A percentile compares a stretch with the other conserved stretches of the same genome.
phyloP scores from a whole-genome alignment of 2,329 filamentous ascomycete genomes.

The Coleophoma crateriformis region DNA sequence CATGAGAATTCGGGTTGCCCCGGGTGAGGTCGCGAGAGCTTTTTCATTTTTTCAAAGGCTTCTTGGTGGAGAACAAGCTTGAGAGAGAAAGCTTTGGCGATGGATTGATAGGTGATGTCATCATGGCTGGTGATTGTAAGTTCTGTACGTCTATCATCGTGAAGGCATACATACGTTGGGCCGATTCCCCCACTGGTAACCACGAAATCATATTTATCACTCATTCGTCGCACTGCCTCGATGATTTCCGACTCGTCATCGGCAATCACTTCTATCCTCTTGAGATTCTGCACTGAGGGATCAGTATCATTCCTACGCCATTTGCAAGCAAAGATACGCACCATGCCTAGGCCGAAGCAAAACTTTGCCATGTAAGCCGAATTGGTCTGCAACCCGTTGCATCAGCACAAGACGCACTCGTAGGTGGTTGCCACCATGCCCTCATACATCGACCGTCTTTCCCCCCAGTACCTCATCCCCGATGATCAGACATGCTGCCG shows the following conservation, averaged over 20 bases:
- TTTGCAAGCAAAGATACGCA: constrained; percentile 30
- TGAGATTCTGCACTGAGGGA: constrained; percentile 54
- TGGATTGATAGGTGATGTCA: constrained; percentile 93
- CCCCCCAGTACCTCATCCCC: constrained; percentile 95
- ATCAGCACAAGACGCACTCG: too few relatives aligned
- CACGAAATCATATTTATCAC: constrained; percentile 83
- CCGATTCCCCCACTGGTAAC: constrained; percentile 95
- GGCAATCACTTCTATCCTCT: constrained; percentile 85
- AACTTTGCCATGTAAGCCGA: constrained; percentile 60
- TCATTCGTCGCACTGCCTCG: constrained; percentile 80
- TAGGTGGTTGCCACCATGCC: neutral
- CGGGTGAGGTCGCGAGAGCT: constrained; percentile 67
- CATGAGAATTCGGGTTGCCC: constrained; percentile 74
- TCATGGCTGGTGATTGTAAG: constrained; percentile 61
- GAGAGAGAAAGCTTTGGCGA: constrained; percentile 82
- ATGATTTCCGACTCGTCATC: constrained; percentile 89
- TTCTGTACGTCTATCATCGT: too few relatives aligned
- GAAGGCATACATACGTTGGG: constrained; percentile 63
- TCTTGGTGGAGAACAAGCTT: constrained; percentile 71
- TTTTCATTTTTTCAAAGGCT: constrained; percentile 78
- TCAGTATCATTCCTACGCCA: constrained; percentile 34
- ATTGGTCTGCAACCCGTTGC: constrained; percentile 44
- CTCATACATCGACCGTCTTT: constrained; percentile 47
- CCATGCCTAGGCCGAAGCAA: constrained; percentile 57
- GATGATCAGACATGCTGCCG: constrained; percentile 88